phyloP scores from a whole-genome alignment of 2,329 filamentous ascomycete genomes.

The Beauveria australis region DNA sequence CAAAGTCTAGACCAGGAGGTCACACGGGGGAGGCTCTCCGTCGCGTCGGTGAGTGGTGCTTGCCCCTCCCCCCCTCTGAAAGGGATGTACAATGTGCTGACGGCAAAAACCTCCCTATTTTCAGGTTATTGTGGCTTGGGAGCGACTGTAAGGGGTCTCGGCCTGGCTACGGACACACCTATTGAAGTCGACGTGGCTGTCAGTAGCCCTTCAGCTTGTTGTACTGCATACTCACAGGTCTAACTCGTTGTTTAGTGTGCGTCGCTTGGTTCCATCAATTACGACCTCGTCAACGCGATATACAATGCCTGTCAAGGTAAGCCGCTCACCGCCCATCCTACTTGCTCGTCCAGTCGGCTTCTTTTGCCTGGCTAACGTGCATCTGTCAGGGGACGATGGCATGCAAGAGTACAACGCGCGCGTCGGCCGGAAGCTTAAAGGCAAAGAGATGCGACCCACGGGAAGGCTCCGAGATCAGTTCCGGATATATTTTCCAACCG shows the following conservation, averaged over 20 bases:
- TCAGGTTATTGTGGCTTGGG: constrained; percentile 68
- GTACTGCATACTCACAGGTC: not conserved
- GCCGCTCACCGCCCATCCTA: constrained; percentile 13
- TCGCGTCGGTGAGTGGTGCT: constrained; percentile 22
- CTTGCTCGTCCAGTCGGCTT: constrained; percentile 1
- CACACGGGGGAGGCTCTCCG: constrained; percentile 22
- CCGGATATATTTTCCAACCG: constrained; percentile 73
- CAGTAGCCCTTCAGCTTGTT: constrained; percentile 21
- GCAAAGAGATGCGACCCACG: constrained; percentile 17
- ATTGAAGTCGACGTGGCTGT: constrained; percentile 69
- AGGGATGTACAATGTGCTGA: not conserved
- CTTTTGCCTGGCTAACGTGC: not conserved
- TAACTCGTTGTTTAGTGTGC: constrained; percentile 47
- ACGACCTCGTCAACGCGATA: constrained; percentile 52
- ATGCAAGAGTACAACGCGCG: constrained; percentile 37
- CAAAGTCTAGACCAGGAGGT: constrained; percentile 25
- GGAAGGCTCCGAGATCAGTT: constrained; percentile 40
- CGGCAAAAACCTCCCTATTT: constrained; percentile 14
- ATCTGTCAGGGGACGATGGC: constrained; percentile 28
- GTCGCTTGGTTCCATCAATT: constrained; percentile 70
- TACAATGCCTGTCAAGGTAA: constrained; percentile 49
- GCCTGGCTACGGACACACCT: constrained; percentile 44
- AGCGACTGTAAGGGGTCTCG: constrained; percentile 54
- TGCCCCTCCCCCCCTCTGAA: not conserved
- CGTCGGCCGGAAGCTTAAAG: constrained; percentile 19